Percentiles rank a stretch among this genome's conserved stretches.
phyloP scores from a whole-genome alignment of 116 monocot genomes.

The Zostera marina region DNA sequence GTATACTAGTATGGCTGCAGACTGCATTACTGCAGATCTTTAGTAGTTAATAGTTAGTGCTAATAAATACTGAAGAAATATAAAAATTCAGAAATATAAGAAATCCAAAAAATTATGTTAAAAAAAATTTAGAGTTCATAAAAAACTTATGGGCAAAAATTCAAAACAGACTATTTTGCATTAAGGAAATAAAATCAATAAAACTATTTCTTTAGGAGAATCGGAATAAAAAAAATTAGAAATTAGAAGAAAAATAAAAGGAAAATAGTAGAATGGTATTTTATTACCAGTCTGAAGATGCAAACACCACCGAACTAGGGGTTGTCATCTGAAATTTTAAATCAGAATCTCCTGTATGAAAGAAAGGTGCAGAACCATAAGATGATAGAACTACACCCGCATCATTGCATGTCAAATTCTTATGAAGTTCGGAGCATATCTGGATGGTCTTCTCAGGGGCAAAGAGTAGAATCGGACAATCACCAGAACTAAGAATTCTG shows the following conservation, averaged over 20 bases:
- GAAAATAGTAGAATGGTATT: neutral
- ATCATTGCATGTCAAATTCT: conserved; percentile 16
- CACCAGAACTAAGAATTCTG: conserved; percentile 49
- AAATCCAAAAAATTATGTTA: no score
- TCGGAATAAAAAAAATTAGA: no score
- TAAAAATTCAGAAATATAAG: no score
- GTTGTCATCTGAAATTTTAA: conserved; percentile 17
- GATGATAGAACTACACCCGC: conserved; percentile 39
- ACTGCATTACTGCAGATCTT: no score
- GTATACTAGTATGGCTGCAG: no score
- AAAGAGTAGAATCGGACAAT: conserved; percentile 50
- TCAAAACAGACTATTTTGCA: no score
- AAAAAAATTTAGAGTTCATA: no score
- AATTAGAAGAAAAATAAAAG: neutral
- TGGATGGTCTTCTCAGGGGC: conserved; percentile 40
- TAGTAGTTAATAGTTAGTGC: no score
- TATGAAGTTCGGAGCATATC: conserved; percentile 18
- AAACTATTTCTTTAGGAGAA: no score
- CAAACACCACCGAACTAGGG: conserved; percentile 39
- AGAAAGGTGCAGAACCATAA: conserved; percentile 43
- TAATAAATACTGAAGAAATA: no score
- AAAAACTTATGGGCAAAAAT: no score
- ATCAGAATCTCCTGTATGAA: conserved; percentile 14
- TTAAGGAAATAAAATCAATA: no score
- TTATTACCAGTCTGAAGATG: conserved; percentile 58